Conservation (phyloP, 1,139 yeast genomes). For the Protomyces lactucae-debilis region DNA sequence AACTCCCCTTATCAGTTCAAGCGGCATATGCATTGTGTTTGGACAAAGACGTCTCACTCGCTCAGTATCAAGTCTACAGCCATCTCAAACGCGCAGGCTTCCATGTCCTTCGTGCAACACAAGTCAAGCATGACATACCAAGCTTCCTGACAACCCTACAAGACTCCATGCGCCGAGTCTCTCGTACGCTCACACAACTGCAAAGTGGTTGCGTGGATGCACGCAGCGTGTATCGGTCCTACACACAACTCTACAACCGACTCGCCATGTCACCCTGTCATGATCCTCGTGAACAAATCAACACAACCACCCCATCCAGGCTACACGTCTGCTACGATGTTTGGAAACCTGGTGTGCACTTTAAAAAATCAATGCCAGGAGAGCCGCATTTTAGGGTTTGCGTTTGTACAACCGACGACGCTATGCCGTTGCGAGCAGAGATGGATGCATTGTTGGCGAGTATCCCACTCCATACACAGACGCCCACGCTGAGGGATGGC, state of each 20-base stretch:
- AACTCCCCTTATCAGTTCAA: slow-evolving; percentile 55
- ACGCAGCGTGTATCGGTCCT: not conserved
- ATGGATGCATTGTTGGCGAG: slow-evolving; percentile 6
- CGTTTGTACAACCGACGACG: slow-evolving; percentile 45
- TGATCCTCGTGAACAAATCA: not conserved
- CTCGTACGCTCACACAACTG: not conserved
- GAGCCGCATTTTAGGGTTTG: slow-evolving; percentile 70
- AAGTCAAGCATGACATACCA: not conserved
- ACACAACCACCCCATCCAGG: not conserved
- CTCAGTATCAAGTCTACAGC: slow-evolving; percentile 59
- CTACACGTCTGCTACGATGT: slow-evolving; percentile 51
- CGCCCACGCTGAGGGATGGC: slow-evolving; percentile 21
- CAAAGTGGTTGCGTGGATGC: not conserved
- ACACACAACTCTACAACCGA: slow-evolving; percentile 9
- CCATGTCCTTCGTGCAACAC: slow-evolving; percentile 47
- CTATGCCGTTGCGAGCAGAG: not conserved
- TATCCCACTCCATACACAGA: not conserved
- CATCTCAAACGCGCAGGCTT: slow-evolving; percentile 77
- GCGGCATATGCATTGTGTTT: slow-evolving; percentile 58
- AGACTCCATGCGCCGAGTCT: not conserved
- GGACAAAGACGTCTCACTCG: slow-evolving; percentile 45
- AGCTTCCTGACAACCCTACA: not conserved
- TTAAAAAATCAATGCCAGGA: slow-evolving; percentile 66
- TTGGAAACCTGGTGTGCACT: slow-evolving; percentile 75
- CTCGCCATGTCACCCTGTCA: slow-evolving; percentile 21